These are phyloP conservation scores for Fusarium euwallaceae DNA, from an alignment of 2,329 filamentous ascomycete genomes.

Conservation along the genomic window DNA sequence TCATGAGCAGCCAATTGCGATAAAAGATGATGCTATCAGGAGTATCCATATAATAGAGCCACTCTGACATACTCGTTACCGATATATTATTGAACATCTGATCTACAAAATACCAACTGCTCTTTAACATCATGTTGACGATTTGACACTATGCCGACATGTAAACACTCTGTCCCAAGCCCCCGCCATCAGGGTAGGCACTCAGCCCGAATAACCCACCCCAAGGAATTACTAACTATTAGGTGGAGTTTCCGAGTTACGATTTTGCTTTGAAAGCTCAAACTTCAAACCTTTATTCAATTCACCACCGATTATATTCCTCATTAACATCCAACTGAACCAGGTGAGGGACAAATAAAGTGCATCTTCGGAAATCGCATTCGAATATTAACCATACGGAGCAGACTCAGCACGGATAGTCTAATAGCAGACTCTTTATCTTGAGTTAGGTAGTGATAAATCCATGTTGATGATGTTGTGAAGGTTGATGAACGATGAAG, in stretches of 20 bases:
- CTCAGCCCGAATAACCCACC: background rate
- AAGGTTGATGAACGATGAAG: background rate
- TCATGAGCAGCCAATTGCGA: background rate
- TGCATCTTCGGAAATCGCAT: background rate
- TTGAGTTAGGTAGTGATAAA: background rate
- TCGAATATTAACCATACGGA: background rate
- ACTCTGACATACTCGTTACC: background rate
- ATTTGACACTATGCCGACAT: background rate
- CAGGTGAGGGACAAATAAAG: background rate
- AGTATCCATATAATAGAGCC: background rate
- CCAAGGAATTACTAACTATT: background rate
- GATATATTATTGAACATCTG: background rate
- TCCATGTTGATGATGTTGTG: background rate
- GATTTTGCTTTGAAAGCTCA: background rate
- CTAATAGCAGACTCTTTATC: background rate
- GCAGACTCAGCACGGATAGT: rapidly evolving
- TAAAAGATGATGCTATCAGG: background rate
- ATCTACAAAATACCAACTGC: background rate
- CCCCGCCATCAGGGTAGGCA: background rate
- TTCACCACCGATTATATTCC: background rate
- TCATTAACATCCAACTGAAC: background rate
- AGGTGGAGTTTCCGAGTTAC: background rate
- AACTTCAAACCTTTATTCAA: background rate
- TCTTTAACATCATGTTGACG: background rate
- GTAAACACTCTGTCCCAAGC: background rate